Percentiles rank a stretch among this genome's conserved stretches.
These are phyloP conservation scores for Schizosaccharomyces lindneri DNA, from an alignment of 805 yeast genomes.

Conservation along the genomic window DNA sequence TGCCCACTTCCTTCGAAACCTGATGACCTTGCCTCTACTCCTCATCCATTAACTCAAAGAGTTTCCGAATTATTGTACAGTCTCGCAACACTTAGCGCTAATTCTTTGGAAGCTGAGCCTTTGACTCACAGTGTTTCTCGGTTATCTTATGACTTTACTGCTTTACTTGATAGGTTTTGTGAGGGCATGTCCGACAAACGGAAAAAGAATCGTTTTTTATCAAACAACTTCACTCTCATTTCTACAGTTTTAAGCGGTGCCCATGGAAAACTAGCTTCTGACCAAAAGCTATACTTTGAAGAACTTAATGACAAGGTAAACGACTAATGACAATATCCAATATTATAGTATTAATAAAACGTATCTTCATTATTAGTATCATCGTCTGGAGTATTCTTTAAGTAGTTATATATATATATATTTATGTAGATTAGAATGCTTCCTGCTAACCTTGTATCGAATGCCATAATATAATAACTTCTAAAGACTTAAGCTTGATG, in stretches of 20 bases:
- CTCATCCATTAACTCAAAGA: conserved; percentile 51
- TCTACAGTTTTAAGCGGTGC: conserved; percentile 28
- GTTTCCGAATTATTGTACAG: conserved; percentile 53
- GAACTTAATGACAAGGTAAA: neutral
- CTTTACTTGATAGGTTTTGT: conserved; percentile 45
- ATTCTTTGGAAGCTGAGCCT: conserved; percentile 32
- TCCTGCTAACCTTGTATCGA: conserved; percentile 1
- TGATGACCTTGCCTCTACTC: conserved; percentile 13
- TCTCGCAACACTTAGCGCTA: conserved; percentile 28
- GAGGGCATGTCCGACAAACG: conserved; percentile 12
- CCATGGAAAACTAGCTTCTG: conserved; percentile 20
- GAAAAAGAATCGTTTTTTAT: conserved; percentile 42
- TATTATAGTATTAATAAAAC: too few relatives aligned
- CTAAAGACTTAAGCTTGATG: conserved; percentile 2
- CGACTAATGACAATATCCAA: neutral
- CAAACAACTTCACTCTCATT: conserved; percentile 43
- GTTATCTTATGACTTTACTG: conserved; percentile 58
- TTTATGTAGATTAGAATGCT: neutral
- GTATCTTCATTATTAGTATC: too few relatives aligned
- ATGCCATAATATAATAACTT: neutral
- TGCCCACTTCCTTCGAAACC: conserved; percentile 6
- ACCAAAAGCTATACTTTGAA: conserved; percentile 10
- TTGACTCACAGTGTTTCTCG: conserved; percentile 42
- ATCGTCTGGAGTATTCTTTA: neutral
- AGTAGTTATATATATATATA: neutral